Evolutionary conservation across 2,329 filamentous ascomycete species (phyloP), one percentile per base, ranked within the genome.

Genomic region (Botrytis elliptica): DNA sequence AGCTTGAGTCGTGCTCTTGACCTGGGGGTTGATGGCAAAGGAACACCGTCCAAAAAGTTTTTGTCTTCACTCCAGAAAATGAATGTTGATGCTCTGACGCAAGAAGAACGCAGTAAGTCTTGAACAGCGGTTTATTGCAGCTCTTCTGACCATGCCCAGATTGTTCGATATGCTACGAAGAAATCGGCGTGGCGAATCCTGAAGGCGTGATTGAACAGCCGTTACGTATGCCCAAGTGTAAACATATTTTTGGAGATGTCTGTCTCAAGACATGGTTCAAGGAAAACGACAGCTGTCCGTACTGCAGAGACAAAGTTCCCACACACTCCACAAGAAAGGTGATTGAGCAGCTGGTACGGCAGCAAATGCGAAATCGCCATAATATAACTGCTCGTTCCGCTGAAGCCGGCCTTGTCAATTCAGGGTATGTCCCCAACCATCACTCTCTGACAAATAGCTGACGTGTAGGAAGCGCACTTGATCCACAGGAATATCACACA

Each of bases 201-300:
- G 89, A 91, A 75, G 89, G 88, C 1, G 81, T 88, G 33, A 85
- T 83, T 64, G 89, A 91, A 78, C 83, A 81, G 4, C 88, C 89
- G 1, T 80, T 91, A 25, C 86, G 87, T 33, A 81, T 91, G 29
- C 89, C 89, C 3, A 87, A 85, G 76, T 91, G 89, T 83, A 88
- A 87, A 76, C 89, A 91, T 77, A 80, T 91, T 10, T 91, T 91
- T 79, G 89, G 89, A 29, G 85, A 90, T 73, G 84, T 87, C 76
- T 91, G 89, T 79, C 89, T 91, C 76, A 89, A 88, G 79, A 90
- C 88, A 76, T 91, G 89, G 89, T 86, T 91, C 60, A 84, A 88
- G 70, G 88, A 90, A 64, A 88, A 88, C 2, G 86, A 89, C 76
- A 89, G 84, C 72, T 91, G 89, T 76, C 89, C 89, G 0, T 91